A percentile compares a stretch with the other conserved stretches of the same genome.
Conservation (phyloP, 179 eudicot genomes). For the Monotropa hypopitys region DNA sequence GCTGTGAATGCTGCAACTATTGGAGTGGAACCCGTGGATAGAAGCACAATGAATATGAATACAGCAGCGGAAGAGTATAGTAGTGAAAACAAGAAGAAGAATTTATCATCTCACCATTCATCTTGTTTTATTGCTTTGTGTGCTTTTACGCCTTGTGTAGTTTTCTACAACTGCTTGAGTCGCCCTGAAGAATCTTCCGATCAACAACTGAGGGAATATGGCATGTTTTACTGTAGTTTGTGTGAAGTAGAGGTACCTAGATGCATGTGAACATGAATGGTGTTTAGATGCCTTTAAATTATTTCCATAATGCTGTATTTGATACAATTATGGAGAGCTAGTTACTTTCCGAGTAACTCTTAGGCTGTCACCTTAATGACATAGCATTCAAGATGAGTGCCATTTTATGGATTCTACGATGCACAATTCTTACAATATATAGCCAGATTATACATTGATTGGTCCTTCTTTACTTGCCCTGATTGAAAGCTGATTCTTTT, state of each 20-base stretch:
- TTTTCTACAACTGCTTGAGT: constrained; percentile 42
- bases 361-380: not conserved
- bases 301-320: not conserved
- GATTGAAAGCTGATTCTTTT: constrained; percentile 4
- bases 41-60: constrained; percentile 24
- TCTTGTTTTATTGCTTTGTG: constrained; percentile 32
- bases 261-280: not conserved
- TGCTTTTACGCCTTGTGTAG: constrained; percentile 53
- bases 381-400: not conserved
- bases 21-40: constrained; percentile 32
- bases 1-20: constrained; percentile 31
- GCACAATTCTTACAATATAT: not conserved
- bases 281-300: not conserved
- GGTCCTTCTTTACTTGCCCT: not conserved
- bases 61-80: constrained; percentile 26
- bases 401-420: not conserved
- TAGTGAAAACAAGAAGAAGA: constrained; percentile 26
- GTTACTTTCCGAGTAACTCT: not conserved
- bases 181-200: constrained; percentile 52
- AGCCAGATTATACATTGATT: not conserved
- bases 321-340: not conserved
- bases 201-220: constrained; percentile 75
- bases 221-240: constrained; percentile 98
- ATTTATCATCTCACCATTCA: constrained; percentile 20
- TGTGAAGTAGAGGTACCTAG: constrained; percentile 93